Conservation (phyloP, 208 protist genomes). For the Spongospora subterranea region DNA sequence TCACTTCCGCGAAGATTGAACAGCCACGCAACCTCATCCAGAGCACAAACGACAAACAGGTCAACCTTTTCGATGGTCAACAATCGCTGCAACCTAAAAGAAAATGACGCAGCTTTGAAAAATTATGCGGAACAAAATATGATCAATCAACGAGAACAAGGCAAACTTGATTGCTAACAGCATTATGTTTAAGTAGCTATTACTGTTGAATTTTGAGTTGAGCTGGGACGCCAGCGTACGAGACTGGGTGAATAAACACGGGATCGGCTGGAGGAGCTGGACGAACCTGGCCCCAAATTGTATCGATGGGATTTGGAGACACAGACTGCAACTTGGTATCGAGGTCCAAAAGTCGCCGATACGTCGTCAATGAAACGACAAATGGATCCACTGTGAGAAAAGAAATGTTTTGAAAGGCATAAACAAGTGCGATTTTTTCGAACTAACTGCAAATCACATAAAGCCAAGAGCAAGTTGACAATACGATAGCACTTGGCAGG, state of each 20-base stretch:
- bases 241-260: background rate
- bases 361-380: background rate
- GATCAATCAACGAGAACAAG: background rate
- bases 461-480: too few relatives aligned
- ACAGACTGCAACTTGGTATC: background rate
- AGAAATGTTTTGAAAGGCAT: background rate
- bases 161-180: too few relatives aligned
- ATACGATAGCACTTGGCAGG: too few relatives aligned
- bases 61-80: background rate
- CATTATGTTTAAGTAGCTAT: too few relatives aligned
- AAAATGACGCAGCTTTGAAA: background rate
- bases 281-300: conserved; percentile 52
- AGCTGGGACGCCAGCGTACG: conserved; percentile 22
- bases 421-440: too few relatives aligned
- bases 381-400: background rate
- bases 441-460: too few relatives aligned
- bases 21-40: conserved; percentile 71
- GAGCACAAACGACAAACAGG: conserved; percentile 57
- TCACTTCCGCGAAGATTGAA: conserved; percentile 71
- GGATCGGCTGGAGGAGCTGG: background rate
- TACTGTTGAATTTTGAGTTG: conserved; percentile 49
- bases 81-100: background rate
- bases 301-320: conserved; percentile 62
- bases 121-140: too few relatives aligned
- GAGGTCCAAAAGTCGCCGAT: background rate